Conservation (phyloP, 805 yeast species). For the Alloascoidea hylecoeti region DNA sequence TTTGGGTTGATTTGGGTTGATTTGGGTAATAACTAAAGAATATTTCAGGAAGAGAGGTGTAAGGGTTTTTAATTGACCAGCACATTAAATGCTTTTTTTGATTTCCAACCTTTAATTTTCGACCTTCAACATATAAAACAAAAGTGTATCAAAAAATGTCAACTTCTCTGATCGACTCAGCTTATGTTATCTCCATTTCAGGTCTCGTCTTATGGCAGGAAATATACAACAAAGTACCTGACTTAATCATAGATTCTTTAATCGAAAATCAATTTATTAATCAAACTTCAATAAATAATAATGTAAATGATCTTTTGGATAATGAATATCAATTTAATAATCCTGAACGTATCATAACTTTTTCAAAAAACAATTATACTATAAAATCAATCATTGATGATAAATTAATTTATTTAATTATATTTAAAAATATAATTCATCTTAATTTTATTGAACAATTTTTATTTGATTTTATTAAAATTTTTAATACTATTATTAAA, state of each 20-base stretch:
- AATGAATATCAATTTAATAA: constrained; percentile 28
- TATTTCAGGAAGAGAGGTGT: no score
- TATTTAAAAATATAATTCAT: constrained; percentile 19
- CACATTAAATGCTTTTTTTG: no score
- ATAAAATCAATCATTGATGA: background rate
- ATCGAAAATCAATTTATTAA: constrained; percentile 33
- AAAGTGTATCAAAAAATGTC: no score
- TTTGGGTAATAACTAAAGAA: no score
- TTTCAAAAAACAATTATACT: constrained; percentile 2
- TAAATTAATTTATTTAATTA: constrained; percentile 7
- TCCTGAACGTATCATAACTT: constrained; percentile 24
- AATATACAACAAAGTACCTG: constrained; percentile 24
- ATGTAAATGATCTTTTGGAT: constrained; percentile 27
- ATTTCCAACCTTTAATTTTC: no score
- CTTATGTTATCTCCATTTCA: constrained; percentile 32
- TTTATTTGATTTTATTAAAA: constrained; percentile 15
- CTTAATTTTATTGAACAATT: constrained; percentile 17
- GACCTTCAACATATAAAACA: no score
- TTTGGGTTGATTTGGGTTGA: no score
- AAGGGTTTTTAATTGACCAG: no score
- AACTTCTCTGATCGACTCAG: constrained; percentile 30
- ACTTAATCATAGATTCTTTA: constrained; percentile 28
- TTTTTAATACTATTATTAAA: constrained; percentile 15
- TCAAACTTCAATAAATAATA: constrained; percentile 13
- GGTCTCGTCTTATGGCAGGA: constrained; percentile 39